phyloP scores from a whole-genome alignment of 805 yeast species.

The Lipomyces orientalis region DNA sequence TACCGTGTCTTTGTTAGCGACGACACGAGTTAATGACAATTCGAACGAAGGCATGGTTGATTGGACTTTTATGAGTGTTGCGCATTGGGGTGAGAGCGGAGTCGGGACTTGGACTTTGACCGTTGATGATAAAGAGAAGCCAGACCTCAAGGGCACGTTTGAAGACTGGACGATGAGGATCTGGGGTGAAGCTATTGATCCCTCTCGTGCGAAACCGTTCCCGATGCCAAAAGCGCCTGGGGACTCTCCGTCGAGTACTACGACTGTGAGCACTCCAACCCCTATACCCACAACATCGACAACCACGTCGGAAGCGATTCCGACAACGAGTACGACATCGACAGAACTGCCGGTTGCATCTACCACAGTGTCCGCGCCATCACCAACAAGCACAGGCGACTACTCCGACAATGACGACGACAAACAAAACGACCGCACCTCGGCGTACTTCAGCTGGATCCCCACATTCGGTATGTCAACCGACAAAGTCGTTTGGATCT shows the following conservation, averaged over 20 bases:
- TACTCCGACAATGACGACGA: constrained; percentile 20
- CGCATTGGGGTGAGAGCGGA: constrained; percentile 92
- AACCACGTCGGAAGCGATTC: constrained; percentile 23
- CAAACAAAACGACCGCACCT: constrained; percentile 11
- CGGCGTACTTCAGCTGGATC: constrained; percentile 35
- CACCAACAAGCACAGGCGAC: constrained; percentile 15
- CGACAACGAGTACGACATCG: constrained; percentile 20
- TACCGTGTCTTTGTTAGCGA: constrained; percentile 72
- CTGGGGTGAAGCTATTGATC: constrained; percentile 80
- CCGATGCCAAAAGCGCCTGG: constrained; percentile 48
- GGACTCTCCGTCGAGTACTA: constrained; percentile 30
- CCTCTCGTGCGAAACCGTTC: constrained; percentile 62
- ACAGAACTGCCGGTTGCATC: constrained; percentile 5
- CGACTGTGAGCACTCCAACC: constrained; percentile 27
- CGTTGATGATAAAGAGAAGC: constrained; percentile 51
- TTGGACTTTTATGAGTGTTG: constrained; percentile 98
- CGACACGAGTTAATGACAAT: constrained; percentile 64
- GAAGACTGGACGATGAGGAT: constrained; percentile 76
- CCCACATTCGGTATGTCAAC: constrained; percentile 45
- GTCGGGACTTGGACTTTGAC: constrained; percentile 81
- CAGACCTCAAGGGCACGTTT: constrained; percentile 46
- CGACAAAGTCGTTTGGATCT: constrained; percentile 44
- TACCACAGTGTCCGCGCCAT: constrained; percentile 10
- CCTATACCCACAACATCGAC: constrained; percentile 20
- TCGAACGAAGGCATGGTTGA: constrained; percentile 64